phyloP scores from a whole-genome alignment of 129 eudicot genomes.

The Escallonia herrerae region DNA sequence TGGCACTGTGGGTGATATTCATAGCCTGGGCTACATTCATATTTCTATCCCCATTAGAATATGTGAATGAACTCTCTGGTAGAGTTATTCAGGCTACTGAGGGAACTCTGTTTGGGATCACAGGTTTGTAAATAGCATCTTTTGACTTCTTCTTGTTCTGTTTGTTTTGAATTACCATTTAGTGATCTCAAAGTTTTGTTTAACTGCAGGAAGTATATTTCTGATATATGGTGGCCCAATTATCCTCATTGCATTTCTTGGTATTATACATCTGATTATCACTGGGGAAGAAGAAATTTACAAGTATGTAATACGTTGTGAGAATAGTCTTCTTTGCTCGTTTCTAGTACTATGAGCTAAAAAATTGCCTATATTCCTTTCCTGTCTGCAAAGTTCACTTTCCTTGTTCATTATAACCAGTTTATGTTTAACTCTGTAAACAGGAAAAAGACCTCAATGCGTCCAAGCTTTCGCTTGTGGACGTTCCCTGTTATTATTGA shows the following conservation, averaged over 20 bases:
- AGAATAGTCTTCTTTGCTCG: neutral
- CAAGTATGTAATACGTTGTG: conserved; percentile 29
- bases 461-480: conserved; percentile 67
- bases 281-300: conserved; percentile 48
- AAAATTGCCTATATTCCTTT: neutral
- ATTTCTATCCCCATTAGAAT: conserved; percentile 41
- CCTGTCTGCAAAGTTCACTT: neutral
- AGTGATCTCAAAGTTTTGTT: neutral
- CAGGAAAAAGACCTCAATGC: conserved; percentile 44
- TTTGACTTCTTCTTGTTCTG: neutral
- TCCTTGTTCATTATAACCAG: neutral
- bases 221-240: conserved; percentile 60
- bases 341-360: neutral
- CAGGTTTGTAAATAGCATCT: conserved; percentile 32
- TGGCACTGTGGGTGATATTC: conserved; percentile 65
- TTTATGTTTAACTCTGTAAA: neutral
- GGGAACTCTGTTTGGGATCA: conserved; percentile 45
- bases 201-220: conserved; percentile 56
- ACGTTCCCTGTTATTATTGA: conserved; percentile 76
- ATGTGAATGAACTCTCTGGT: conserved; percentile 9
- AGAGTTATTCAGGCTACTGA: conserved; percentile 24
- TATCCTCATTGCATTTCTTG: conserved; percentile 60
- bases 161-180: neutral
- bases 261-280: conserved; percentile 37
- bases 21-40: conserved; percentile 56